Base-by-base conservation (phyloP, 1,139 yeast species). In the Candida albicans region DNA sequence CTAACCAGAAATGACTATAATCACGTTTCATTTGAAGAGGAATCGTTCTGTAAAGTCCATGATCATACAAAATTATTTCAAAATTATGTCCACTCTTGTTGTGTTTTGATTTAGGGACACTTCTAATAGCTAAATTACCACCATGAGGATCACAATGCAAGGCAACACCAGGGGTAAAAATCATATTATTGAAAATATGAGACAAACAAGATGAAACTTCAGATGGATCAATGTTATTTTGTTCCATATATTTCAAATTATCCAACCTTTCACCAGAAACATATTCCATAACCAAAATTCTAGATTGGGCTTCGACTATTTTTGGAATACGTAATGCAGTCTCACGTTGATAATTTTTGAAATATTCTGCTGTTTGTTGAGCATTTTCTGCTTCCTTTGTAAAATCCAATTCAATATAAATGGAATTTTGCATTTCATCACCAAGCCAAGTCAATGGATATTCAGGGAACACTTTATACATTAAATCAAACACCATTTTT, bases 61-160 rank as follows among this genome's bases (percentile, higher is more conserved):
- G 99, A 62, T 95, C 99, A 59, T 90, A 95, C 28, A 95, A 71
- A 9, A 95, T 73, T 45, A 95, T 87, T 62, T 95, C 99, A 60
- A 93, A 95, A 61, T 93, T 91, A 61, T 84, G 88, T 1, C 81
- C 79, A 40, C 71, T 67, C 9, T 48, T 39, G 13, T 13, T 29
- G 22, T 18, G 22, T 6, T 50, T 39, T 2, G 71, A 61, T 37
- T 60, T 46, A 24, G 58, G 57, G 6, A 71, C 56, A 1, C 76
- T 65, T 44, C 90, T 69, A 15, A 93, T 88, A 0, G 98, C 96
- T 49, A 93, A 71, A 56, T 93, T 95, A 0, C 99, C 99, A 11
- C 96, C 96, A 62, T 93, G 99, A 1, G 99, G 99, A 62, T 93
- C 99, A 67, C 99, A 93, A 61, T 93, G 99, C 41, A 93, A 79